A percentile compares a stretch with the other conserved stretches of the same genome.
phyloP scores from a whole-genome alignment of 495 filamentous ascomycete genomes.

The Penicillium parvum region DNA sequence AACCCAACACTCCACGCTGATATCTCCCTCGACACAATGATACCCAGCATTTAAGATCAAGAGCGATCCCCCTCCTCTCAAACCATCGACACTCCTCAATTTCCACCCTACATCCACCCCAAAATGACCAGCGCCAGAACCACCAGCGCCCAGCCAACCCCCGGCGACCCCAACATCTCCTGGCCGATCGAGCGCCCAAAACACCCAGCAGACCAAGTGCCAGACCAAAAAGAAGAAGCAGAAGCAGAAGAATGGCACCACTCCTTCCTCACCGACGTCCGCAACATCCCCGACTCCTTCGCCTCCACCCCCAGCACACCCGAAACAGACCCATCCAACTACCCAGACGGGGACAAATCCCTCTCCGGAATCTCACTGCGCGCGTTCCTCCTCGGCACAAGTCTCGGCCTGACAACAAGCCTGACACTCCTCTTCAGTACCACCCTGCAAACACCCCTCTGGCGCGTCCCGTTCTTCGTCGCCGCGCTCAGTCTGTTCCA shows the following conservation, averaged over 20 bases:
- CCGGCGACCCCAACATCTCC: slow-evolving; percentile 9
- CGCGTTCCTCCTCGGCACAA: slow-evolving; percentile 54
- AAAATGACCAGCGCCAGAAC: slow-evolving; percentile 12
- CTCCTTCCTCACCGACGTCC: slow-evolving; percentile 7
- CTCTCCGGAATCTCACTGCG: slow-evolving; percentile 77
- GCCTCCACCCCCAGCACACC: slow-evolving; percentile 1
- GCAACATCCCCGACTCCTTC: slow-evolving; percentile 8
- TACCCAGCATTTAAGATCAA: neutral
- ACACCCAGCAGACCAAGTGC: no score
- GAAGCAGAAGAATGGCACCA: slow-evolving; percentile 25
- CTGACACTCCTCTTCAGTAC: slow-evolving; percentile 39
- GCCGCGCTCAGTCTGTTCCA: slow-evolving; percentile 76
- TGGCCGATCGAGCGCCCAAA: slow-evolving; percentile 7
- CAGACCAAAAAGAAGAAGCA: no score
- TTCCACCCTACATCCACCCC: neutral
- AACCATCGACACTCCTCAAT: neutral
- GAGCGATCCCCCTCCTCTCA: neutral
- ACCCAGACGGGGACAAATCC: slow-evolving; percentile 59
- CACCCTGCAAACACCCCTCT: slow-evolving; percentile 49
- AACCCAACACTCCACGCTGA: no score
- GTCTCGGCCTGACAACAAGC: slow-evolving; percentile 42
- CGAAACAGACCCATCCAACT: slow-evolving; percentile 30
- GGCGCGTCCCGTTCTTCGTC: slow-evolving; percentile 82
- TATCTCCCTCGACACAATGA: no score
- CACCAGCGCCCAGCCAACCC: slow-evolving; percentile 11